phyloP scores from a whole-genome alignment of 1,284 basidiomycete genomes.

The Puccinia polysora region DNA sequence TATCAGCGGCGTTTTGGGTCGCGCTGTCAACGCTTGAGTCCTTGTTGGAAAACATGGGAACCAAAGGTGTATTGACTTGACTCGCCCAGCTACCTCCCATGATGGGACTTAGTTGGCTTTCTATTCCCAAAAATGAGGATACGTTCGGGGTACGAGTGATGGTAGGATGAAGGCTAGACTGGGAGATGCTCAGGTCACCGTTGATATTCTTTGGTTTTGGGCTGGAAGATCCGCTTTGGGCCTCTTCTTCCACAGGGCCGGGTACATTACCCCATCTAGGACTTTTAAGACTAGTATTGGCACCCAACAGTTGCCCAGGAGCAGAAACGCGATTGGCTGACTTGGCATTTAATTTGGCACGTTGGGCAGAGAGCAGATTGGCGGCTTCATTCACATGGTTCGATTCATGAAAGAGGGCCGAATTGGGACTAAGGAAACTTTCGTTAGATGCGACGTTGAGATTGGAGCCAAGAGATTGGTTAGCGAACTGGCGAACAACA shows the following conservation, averaged over 20 bases:
- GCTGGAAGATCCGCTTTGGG: conserved; percentile 47
- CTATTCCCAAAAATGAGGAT: conserved; percentile 27
- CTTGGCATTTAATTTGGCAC: conserved; percentile 82
- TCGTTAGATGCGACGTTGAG: conserved; percentile 45
- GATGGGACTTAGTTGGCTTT: conserved; percentile 45
- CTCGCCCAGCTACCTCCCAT: conserved; percentile 79
- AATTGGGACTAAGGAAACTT: conserved; percentile 56
- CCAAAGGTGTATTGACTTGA: conserved; percentile 93
- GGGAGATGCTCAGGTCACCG: conserved; percentile 62
- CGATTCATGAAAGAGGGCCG: conserved; percentile 49
- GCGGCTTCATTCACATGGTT: conserved; percentile 60
- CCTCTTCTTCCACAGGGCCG: conserved; percentile 49
- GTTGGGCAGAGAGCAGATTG: conserved; percentile 75
- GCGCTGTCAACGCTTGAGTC: conserved; percentile 51
- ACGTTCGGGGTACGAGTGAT: neutral
- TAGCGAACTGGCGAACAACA: conserved; percentile 61
- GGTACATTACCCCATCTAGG: conserved; percentile 52
- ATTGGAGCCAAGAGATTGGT: conserved; percentile 64
- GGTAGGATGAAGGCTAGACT: conserved; percentile 27
- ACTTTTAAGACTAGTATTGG: conserved; percentile 48
- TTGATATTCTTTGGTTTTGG: conserved; percentile 81
- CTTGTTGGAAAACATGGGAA: conserved; percentile 74
- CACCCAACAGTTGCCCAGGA: conserved; percentile 64
- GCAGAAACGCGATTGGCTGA: conserved; percentile 86
- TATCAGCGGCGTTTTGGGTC: conserved; percentile 62